Base-by-base conservation (phyloP, 768 basidiomycete genomes). In the Trametes maxima region DNA sequence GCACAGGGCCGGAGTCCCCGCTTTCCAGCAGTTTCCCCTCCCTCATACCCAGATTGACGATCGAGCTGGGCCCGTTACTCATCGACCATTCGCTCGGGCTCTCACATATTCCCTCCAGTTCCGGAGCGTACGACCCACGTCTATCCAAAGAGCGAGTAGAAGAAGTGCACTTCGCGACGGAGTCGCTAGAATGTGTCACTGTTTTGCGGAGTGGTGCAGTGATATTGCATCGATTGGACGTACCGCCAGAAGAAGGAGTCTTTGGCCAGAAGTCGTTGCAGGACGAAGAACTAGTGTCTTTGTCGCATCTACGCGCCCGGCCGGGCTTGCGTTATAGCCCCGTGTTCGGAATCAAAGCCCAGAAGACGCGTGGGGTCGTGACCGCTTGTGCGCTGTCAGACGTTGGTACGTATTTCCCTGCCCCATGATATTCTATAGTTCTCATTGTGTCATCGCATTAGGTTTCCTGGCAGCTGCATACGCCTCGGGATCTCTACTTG, bases 401-500 rank as follows among this genome's bases (percentile, higher is more conserved):
- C 69, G 82, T 91, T 49, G 94, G 94, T 89, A 60, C 68, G 81
- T 39, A 4, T n/a, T n/a, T 52, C 13, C 12, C 35, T 3, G n/a
- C 5, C 37, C 14, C 10, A 19, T 22, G 0, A 3, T 6, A 24
- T 21, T 22, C 12, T 19, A n/a, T 16, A 17, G 21, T 3, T 6
- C 37, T 40, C 22, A 51, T 5, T n/a, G 8, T 33, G 28, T 33
- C 36, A 39, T 2, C 12, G 12, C 36, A 5, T 45, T 62, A 93
- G 92, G 91, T 5, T 93, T 95, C 72, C 72, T 93, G 45, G 91
- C 93, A 1, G 79, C 87, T 2, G 85, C 88, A 3, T 92, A 89
- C 70, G 69, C 73, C 5, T 81, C 83, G 49, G 86, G 85, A 1
- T 76, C 81, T 1, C 57, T 95, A 21, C 74, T 82, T 36, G 75